A percentile compares a stretch with the other conserved stretches of the same genome.
Evolutionary conservation across 768 basidiomycete species (phyloP).

Genomic region (Coprinopsis strossmayeri): DNA sequence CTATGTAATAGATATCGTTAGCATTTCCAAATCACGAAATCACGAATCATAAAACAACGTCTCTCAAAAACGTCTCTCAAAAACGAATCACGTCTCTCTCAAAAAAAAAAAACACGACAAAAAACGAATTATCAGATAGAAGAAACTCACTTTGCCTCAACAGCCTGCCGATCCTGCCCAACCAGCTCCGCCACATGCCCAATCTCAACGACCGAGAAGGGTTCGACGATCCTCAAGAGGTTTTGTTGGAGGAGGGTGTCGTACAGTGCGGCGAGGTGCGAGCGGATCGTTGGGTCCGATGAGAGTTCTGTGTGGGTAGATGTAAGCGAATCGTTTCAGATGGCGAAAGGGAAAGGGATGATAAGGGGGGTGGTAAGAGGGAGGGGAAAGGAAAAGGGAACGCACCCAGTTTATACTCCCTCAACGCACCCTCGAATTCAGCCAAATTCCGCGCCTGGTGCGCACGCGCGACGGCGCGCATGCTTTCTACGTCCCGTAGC

Average conservation of each 20-base stretch:
- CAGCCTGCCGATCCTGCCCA: constrained; percentile 80
- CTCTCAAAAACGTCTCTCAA: not conserved
- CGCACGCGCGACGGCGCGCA: constrained; percentile 93
- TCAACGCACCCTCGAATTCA: constrained; percentile 82
- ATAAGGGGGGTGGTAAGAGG: constrained; percentile 9
- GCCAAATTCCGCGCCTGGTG: constrained; percentile 86
- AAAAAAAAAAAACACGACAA: not conserved
- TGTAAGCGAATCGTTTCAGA: not conserved
- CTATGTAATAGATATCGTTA: constrained; percentile 30
- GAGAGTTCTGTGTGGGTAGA: constrained; percentile 62
- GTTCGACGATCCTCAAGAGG: constrained; percentile 90
- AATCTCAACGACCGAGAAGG: constrained; percentile 89
- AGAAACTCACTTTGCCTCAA: constrained; percentile 81
- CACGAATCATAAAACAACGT: too few species aligned
- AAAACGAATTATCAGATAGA: not conserved
- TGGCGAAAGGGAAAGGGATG: constrained; percentile 1
- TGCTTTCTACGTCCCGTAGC: constrained; percentile 85
- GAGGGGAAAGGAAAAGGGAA: not conserved
- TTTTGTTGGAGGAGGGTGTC: constrained; percentile 97
- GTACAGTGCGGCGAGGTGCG: constrained; percentile 89
- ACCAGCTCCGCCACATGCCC: constrained; percentile 83
- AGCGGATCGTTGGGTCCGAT: constrained; percentile 91
- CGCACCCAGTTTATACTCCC: constrained; percentile 76
- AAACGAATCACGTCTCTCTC: not conserved
- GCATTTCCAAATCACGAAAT: too few species aligned